phyloP scores from a whole-genome alignment of 768 basidiomycete genomes.

The Mycena belliarum region DNA sequence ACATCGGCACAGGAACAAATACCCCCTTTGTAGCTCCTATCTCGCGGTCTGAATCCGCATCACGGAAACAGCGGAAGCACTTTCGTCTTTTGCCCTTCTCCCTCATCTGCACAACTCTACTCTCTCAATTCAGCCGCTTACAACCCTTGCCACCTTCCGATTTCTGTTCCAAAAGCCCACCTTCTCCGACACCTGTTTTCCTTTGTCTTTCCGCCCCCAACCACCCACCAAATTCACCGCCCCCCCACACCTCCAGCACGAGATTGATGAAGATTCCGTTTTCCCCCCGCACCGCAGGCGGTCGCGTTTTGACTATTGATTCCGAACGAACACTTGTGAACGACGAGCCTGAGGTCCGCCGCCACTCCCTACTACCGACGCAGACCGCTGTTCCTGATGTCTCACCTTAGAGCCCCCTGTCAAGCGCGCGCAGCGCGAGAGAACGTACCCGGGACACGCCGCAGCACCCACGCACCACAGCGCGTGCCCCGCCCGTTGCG shows the following conservation, averaged over 20 bases:
- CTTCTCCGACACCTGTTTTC: background rate
- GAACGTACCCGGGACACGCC: too few relatives aligned
- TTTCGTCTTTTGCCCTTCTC: background rate
- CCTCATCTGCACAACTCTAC: background rate
- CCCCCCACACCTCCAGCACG: background rate
- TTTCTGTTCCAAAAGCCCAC: too few relatives aligned
- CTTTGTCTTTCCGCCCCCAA: background rate
- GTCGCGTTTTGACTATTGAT: slow-evolving; percentile 1
- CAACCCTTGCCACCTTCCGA: background rate
- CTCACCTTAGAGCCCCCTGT: too few relatives aligned
- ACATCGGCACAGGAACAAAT: background rate
- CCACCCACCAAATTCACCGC: background rate
- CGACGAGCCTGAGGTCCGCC: background rate
- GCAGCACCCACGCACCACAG: too few relatives aligned
- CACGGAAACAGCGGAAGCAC: background rate
- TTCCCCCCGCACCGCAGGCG: background rate
- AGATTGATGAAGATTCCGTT: too few relatives aligned
- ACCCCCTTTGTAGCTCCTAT: background rate
- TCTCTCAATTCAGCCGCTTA: too few relatives aligned
- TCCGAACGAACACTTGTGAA: background rate
- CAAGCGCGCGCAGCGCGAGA: too few relatives aligned
- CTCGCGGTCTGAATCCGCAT: background rate
- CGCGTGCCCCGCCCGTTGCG: background rate
- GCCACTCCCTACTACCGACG: background rate
- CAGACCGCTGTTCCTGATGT: too few relatives aligned